These are phyloP conservation scores for Remersonia thermophila DNA, from an alignment of 2,329 filamentous ascomycete genomes.

Conservation along the genomic window DNA sequence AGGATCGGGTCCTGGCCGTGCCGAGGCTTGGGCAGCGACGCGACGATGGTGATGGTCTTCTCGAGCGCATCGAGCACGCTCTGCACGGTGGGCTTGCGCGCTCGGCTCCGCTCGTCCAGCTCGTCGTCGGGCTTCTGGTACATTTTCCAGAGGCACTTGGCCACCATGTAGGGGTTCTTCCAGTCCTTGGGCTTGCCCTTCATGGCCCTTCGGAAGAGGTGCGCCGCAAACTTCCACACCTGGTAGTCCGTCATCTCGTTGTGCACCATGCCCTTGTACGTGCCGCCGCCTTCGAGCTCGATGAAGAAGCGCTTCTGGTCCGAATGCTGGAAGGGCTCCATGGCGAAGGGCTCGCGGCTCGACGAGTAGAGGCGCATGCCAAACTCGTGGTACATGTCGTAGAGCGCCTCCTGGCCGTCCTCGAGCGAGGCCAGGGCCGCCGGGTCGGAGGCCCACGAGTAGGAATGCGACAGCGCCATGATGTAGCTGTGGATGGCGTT, in stretches of 20 bases:
- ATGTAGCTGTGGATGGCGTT: constrained; percentile 73
- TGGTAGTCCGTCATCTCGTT: constrained; percentile 47
- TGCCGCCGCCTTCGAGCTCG: constrained; percentile 35
- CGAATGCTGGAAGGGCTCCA: constrained; percentile 46
- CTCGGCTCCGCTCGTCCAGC: constrained; percentile 32
- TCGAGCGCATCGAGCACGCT: constrained; percentile 38
- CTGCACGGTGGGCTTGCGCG: constrained; percentile 26
- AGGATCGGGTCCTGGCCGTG: constrained; percentile 62
- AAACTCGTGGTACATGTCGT: constrained; percentile 48
- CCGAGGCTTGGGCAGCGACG: constrained; percentile 40
- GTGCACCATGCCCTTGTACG: constrained; percentile 40
- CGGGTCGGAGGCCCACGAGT: constrained; percentile 32
- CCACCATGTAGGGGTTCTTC: constrained; percentile 49
- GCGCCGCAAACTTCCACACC: constrained; percentile 48
- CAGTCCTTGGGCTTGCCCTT: constrained; percentile 41
- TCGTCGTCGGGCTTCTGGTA: constrained; percentile 36
- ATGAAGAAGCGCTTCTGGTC: constrained; percentile 48
- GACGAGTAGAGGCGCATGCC: constrained; percentile 51
- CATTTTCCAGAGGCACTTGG: constrained; percentile 54
- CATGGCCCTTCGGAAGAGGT: constrained; percentile 44
- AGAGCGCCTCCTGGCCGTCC: constrained; percentile 39
- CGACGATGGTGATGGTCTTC: constrained; percentile 37
- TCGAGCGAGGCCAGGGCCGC: constrained; percentile 21
- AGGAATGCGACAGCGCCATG: constrained; percentile 45
- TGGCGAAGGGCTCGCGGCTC: constrained; percentile 48